These are phyloP conservation scores for Pseudoturritis turrita DNA, from an alignment of 345 rosid genomes.

Conservation along the genomic window DNA sequence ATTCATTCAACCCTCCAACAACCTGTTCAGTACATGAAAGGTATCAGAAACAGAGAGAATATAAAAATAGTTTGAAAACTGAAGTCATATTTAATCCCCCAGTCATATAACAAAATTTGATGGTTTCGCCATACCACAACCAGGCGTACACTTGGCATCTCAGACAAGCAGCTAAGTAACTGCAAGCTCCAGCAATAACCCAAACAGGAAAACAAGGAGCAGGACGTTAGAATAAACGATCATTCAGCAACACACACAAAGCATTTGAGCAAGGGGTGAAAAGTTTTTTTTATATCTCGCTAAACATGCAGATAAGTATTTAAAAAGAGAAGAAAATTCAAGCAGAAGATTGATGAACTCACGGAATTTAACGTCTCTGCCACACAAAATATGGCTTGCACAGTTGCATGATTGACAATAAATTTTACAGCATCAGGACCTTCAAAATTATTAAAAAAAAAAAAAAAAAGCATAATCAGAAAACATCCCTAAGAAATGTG, in stretches of 20 bases:
- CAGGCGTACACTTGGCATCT: conserved; percentile 71
- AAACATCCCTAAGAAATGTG: background rate
- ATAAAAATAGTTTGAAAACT: background rate
- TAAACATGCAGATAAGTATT: background rate
- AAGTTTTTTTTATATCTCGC: background rate
- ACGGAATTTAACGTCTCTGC: conserved; percentile 72
- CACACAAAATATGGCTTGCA: conserved; percentile 87
- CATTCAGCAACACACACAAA: background rate
- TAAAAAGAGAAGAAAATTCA: background rate
- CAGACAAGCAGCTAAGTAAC: conserved; percentile 78
- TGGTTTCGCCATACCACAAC: conserved; percentile 65
- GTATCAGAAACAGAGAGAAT: conserved; percentile 20
- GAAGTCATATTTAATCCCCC: background rate
- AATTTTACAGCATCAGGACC: conserved; percentile 96
- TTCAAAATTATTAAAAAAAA: conserved; percentile 35
- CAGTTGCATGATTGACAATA: conserved; percentile 78
- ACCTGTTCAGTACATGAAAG: conserved; percentile 45
- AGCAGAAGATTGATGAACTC: conserved; percentile 29
- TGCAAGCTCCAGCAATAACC: conserved; percentile 42
- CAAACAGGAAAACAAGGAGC: background rate
- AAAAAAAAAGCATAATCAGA: background rate
- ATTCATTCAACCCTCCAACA: conserved; percentile 84
- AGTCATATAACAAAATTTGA: background rate
- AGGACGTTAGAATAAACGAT: background rate
- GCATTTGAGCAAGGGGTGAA: background rate